A percentile compares a stretch with the other conserved stretches of the same genome.
phyloP scores from a whole-genome alignment of 179 eudicot species.

The Amaranthus tricolor region DNA sequence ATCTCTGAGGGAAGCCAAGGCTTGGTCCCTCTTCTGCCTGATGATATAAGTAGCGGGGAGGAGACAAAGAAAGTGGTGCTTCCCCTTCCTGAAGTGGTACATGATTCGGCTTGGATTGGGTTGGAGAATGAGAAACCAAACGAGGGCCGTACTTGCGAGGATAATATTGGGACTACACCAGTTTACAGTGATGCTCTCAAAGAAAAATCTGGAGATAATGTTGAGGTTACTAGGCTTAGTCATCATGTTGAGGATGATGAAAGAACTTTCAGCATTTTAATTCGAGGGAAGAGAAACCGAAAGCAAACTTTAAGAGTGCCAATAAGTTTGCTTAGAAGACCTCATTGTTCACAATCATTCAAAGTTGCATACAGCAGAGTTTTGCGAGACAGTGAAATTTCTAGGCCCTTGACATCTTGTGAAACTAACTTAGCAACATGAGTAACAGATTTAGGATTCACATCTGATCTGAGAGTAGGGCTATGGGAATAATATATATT shows the following conservation, averaged over 20 bases:
- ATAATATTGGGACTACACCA: constrained; percentile 18
- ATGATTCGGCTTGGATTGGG: constrained; percentile 33
- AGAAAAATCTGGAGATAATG: constrained; percentile 21
- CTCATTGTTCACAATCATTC: constrained; percentile 81
- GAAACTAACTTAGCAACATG: constrained; percentile 33
- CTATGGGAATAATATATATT: constrained; percentile 10
- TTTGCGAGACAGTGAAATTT: constrained; percentile 70
- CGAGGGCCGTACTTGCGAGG: constrained; percentile 23
- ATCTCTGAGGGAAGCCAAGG: constrained; percentile 37
- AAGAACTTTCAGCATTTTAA: constrained; percentile 67
- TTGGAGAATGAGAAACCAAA: constrained; percentile 38
- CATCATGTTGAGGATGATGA: constrained; percentile 45
- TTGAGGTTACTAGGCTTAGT: constrained; percentile 19
- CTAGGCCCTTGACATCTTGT: constrained; percentile 47
- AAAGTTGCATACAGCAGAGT: constrained; percentile 82
- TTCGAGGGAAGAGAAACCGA: constrained; percentile 77
- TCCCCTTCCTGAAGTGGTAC: constrained; percentile 41
- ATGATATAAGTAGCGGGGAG: constrained; percentile 40
- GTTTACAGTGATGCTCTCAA: constrained; percentile 22
- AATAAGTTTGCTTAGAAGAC: constrained; percentile 73
- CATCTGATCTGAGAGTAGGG: constrained; percentile 15
- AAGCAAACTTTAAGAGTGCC: constrained; percentile 96
- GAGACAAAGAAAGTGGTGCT: constrained; percentile 40
- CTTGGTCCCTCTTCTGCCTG: constrained; percentile 48
- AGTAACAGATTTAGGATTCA: constrained; percentile 2